A percentile compares a stretch with the other conserved stretches of the same genome.
These are phyloP conservation scores for Beta corolliflora DNA, from an alignment of 179 eudicot species.

Conservation along the genomic window DNA sequence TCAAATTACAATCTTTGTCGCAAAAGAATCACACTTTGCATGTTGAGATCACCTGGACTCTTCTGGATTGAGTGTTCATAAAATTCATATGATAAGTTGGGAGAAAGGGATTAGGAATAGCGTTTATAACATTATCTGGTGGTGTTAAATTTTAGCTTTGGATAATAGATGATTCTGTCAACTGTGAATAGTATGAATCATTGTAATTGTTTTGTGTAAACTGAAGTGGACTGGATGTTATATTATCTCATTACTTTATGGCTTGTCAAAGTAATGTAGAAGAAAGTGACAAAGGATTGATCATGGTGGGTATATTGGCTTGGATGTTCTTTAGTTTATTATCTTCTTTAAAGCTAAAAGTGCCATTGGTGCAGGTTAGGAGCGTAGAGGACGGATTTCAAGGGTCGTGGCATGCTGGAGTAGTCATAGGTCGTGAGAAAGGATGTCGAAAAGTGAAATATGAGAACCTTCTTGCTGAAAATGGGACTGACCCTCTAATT, in stretches of 20 bases:
- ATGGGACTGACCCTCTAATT: slow-evolving; percentile 24
- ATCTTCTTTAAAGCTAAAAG: neutral
- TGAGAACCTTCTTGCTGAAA: slow-evolving; percentile 48
- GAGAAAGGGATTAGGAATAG: neutral
- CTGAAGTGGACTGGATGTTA: neutral
- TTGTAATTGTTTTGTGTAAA: neutral
- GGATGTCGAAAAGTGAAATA: slow-evolving; percentile 47
- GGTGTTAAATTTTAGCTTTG: neutral
- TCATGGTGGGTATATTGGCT: neutral
- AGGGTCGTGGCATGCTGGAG: slow-evolving; percentile 88
- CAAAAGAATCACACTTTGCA: neutral
- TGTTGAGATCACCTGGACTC: neutral
- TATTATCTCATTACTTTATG: neutral
- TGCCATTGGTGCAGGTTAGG: slow-evolving; percentile 58
- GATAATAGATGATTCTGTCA: neutral
- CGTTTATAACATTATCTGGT: neutral
- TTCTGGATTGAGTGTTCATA: slow-evolving; percentile 4
- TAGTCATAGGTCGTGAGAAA: slow-evolving; percentile 30
- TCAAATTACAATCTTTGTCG: neutral
- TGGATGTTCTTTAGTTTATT: neutral
- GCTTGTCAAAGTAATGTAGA: neutral
- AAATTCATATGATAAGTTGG: neutral
- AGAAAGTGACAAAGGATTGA: neutral
- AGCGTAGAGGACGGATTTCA: slow-evolving; percentile 73
- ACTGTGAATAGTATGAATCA: too few species aligned